Base-by-base conservation (phyloP, 805 yeast species). In the Myxozyma lipomycoides region DNA sequence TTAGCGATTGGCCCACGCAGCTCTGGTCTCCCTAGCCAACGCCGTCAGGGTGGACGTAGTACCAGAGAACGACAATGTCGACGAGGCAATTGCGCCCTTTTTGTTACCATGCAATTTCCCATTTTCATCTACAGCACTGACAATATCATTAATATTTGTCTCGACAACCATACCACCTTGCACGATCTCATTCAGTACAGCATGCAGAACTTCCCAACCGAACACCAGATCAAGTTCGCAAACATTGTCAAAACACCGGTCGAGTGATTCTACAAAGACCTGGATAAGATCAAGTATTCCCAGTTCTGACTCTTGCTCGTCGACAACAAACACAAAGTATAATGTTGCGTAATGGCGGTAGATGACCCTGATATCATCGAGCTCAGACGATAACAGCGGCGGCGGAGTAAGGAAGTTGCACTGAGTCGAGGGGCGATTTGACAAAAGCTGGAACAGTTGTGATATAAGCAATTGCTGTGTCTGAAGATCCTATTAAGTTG, bases 161-260 rank as follows among this genome's bases (percentile, higher is more conserved):
- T 93, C 98, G 34, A 93, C 86, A 6, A 93, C 98, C 95, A 93
- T 84, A 0, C 98, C 98, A 23, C 98, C 98, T 66, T 93, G 98
- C 1, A 93, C 83, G 30, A 93, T 84, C 62, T 93, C 98, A 62
- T 64, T 70, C 43, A 90, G 68, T 1, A 91, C 96, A 1, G 95
- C 84, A 65, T 91, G 95, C 28, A 91, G 72, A 3, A 89, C 95
- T 69, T 93, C 97, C 98, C 98, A 93, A 17, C 97, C 97, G 70
- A 90, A 91, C n/a, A 93, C 96, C 56, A 93, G 74, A 69, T 93
- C 98, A 60, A 93, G 74, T 65, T 93, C 98, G 67, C 96, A 90
- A 4, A 93, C 98, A 63, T 89, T 90, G 55, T 82, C 83, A 69
- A 93, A 93, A 68, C 98, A 93, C 51, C 84, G 81, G 66, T 93